Base-by-base conservation (phyloP, 2,329 filamentous ascomycete species). In the Calonectria fujianensis region DNA sequence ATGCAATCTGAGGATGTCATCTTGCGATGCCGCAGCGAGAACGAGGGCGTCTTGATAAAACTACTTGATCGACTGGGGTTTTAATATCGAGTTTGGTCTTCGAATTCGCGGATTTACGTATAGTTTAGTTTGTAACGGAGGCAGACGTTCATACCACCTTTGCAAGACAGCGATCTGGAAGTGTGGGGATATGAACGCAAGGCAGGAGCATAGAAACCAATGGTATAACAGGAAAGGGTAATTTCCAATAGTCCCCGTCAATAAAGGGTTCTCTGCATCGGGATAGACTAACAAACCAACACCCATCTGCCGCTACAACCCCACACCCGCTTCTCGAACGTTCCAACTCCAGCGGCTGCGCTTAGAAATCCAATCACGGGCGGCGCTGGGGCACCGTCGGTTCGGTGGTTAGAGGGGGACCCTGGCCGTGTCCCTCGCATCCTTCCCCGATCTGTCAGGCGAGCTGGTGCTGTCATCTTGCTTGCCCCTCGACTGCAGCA, bases 311-410 rank as follows among this genome's bases (percentile, higher is more conserved):
- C 13, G 27, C 37, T 32, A 13, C 31, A 35, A 41, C 72, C 74
- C 72, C 69, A 59, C 72, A 59, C 70, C 66, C 65, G 51, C 64
- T 81, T 81, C 80, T 81, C 78, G 80, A 81, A 81, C 74, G 72
- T 81, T 81, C 80, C 68, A 69, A 69, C 39, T 29, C 18, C 29
- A 79, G 74, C 66, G 65, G 57, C 61, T 76, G 79, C 80, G 80
- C 80, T 81, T 81, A 81, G 80, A 81, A 81, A 81, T 81, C 80
- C 80, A 81, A 80, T 79, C 78, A 79, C 31, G 24, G 31, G 27
- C 70, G 35, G 48, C 61, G 13, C 59, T 35, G 27, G n/a, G 24
- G 32, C 61, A 27, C 63, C 52, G 31, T 29, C 52, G 39, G 48
- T 69, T 69, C n/a, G 61, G 41, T 31, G 69, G 51, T 32, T n/a